Evolutionary conservation across 164 flowering plant species (phyloP).

Genomic region (Aristolochia fimbriata): DNA sequence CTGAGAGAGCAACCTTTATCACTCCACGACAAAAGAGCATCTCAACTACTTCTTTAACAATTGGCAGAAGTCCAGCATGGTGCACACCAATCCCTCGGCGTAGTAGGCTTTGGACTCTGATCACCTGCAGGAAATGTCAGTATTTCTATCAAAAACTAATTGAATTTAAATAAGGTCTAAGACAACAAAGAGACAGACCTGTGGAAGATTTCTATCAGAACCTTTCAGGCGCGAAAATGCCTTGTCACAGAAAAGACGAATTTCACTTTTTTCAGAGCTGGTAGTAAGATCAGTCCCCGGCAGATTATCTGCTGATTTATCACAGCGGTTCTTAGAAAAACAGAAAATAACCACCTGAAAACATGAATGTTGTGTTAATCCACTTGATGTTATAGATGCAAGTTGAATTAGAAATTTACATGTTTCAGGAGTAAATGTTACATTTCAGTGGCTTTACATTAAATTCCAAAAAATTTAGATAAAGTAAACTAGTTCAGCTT

Average conservation of each 20-base stretch:
- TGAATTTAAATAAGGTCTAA: conserved; percentile 3
- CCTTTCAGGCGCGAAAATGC: conserved; percentile 98
- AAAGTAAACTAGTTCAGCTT: too few relatives aligned
- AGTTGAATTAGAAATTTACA: too few relatives aligned
- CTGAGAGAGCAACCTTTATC: conserved; percentile 51
- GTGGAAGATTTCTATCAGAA: conserved; percentile 93
- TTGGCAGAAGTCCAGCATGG: conserved; percentile 98
- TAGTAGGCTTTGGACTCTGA: conserved; percentile 81
- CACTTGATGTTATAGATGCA: neutral
- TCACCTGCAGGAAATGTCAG: conserved; percentile 37
- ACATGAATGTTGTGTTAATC: conserved; percentile 8
- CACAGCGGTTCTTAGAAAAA: conserved; percentile 97
- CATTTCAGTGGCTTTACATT: too few relatives aligned
- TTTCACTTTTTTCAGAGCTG: conserved; percentile 91
- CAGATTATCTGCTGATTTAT: conserved; percentile 83
- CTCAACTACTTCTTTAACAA: conserved; percentile 98
- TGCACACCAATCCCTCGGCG: conserved; percentile 93
- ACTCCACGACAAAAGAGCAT: conserved; percentile 98
- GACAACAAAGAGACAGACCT: conserved; percentile 36
- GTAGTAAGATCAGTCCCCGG: conserved; percentile 69
- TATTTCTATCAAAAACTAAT: conserved; percentile 5
- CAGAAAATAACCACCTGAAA: conserved; percentile 88
- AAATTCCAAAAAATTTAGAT: too few relatives aligned
- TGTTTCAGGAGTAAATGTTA: too few relatives aligned
- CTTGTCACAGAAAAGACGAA: conserved; percentile 92